Conservation (phyloP, 2,329 filamentous ascomycete genomes). For the Cladophialophora immunda region DNA sequence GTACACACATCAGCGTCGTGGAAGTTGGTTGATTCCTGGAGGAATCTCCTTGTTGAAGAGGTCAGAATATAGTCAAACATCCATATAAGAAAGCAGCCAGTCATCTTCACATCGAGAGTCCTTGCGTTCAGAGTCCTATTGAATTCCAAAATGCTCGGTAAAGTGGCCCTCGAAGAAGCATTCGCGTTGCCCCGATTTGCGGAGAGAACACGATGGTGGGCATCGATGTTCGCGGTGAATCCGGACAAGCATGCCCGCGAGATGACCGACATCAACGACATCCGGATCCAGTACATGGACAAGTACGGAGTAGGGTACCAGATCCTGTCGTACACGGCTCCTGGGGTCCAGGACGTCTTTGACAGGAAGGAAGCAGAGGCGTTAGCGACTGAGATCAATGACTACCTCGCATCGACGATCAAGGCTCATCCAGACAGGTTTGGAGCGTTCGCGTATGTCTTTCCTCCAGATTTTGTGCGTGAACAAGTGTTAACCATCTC, state of each 20-base stretch:
- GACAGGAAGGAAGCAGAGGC: slow-evolving; percentile 42
- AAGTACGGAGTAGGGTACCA: slow-evolving; percentile 44
- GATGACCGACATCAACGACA: slow-evolving; percentile 51
- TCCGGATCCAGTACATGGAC: slow-evolving; percentile 38
- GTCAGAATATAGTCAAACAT: neutral
- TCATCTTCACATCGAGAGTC: neutral
- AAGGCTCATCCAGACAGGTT: slow-evolving; percentile 48
- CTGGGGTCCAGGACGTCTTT: slow-evolving; percentile 43
- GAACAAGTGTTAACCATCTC: neutral
- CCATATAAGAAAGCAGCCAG: neutral
- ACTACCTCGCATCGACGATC: slow-evolving; percentile 42
- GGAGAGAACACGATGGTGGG: slow-evolving; percentile 69
- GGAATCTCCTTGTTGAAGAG: neutral
- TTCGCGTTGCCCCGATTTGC: slow-evolving; percentile 57
- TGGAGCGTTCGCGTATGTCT: slow-evolving; percentile 49
- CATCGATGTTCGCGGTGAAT: slow-evolving; percentile 66
- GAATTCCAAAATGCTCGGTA: slow-evolving; percentile 51
- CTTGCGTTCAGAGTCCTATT: neutral
- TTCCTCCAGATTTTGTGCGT: neutral
- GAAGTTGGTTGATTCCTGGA: neutral
- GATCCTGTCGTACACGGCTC: slow-evolving; percentile 43
- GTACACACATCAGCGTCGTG: neutral
- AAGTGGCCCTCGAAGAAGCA: slow-evolving; percentile 57
- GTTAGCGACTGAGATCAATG: slow-evolving; percentile 43
- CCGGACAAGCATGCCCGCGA: slow-evolving; percentile 66